Percentiles rank a stretch among this genome's conserved stretches.
Evolutionary conservation across 2,329 filamentous ascomycete species (phyloP).

Genomic region (Xylariaceae sp.): DNA sequence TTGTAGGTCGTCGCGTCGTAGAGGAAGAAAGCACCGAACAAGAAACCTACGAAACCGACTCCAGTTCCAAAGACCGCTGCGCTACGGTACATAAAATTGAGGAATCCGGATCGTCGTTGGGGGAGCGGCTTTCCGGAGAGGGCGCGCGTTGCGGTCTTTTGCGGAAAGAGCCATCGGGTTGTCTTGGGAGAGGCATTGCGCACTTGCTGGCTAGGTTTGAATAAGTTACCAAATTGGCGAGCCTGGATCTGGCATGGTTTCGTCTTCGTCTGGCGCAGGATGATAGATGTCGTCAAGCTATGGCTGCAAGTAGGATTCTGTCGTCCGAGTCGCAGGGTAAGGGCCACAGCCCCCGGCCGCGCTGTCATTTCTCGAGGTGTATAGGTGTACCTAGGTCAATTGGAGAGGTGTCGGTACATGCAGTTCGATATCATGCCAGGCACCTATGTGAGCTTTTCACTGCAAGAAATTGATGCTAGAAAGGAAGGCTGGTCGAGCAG

Average conservation of each 20-base stretch:
- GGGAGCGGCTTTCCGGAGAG: slow-evolving; percentile 51
- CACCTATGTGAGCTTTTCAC: no score
- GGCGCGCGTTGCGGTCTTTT: slow-evolving; percentile 29
- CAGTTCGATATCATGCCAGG: no score
- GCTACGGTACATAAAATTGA: slow-evolving; percentile 62
- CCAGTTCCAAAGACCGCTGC: slow-evolving; percentile 74
- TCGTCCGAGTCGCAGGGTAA: slow-evolving; percentile 16
- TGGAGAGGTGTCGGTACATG: no score
- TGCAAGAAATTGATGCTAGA: no score
- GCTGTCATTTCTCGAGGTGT: slow-evolving; percentile 13
- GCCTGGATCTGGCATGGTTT: slow-evolving; percentile 2
- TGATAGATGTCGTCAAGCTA: neutral
- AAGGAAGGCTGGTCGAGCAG: no score
- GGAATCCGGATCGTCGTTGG: slow-evolving; percentile 40
- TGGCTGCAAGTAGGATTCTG: slow-evolving; percentile 12
- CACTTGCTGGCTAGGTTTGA: slow-evolving; percentile 9
- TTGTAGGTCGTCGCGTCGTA: slow-evolving; percentile 93
- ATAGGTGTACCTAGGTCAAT: no score
- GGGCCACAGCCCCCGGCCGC: slow-evolving; percentile 19
- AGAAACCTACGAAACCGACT: slow-evolving; percentile 62
- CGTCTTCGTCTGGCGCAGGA: neutral
- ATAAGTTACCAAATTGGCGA: slow-evolving; percentile 16
- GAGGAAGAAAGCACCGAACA: slow-evolving; percentile 80
- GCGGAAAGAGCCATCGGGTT: slow-evolving; percentile 17
- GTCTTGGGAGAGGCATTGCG: slow-evolving; percentile 6